Evolutionary conservation across 352 stramenopile species (phyloP).

Genomic region (Plasmopara viticola): DNA sequence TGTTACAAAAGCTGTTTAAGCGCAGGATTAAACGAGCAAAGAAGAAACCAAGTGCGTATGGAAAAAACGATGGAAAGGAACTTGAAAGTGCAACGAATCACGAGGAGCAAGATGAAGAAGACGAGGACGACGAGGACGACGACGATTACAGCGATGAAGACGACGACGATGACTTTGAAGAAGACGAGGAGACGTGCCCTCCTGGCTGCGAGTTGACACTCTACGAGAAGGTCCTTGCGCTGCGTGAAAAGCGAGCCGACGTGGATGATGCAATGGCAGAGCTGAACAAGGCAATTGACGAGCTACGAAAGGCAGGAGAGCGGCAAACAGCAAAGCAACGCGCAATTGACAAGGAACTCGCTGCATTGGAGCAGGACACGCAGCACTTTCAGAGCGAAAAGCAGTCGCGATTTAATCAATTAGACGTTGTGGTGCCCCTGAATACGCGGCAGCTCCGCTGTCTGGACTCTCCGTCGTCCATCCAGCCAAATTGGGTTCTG

Average conservation of each 20-base stretch:
- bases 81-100: conserved; percentile 36
- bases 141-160: conserved; percentile 80
- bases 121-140: conserved; percentile 70
- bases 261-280: conserved; percentile 87
- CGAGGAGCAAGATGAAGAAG: conserved; percentile 64
- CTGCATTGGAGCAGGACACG: conserved; percentile 83
- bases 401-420: conserved; percentile 86
- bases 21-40: conserved; percentile 90
- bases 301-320: conserved; percentile 84
- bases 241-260: conserved; percentile 89
- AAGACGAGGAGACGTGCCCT: conserved; percentile 89
- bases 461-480: conserved; percentile 27
- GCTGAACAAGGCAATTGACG: conserved; percentile 80
- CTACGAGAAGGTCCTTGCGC: conserved; percentile 89
- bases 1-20: conserved; percentile 88
- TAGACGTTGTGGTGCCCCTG: conserved; percentile 78
- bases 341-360: conserved; percentile 90
- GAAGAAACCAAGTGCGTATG: conserved; percentile 37
- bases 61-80: conserved; percentile 33
- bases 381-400: conserved; percentile 92
- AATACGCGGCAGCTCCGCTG: conserved; percentile 70
- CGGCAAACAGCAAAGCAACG: conserved; percentile 77
- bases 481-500: conserved; percentile 34
- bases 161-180: conserved; percentile 87
- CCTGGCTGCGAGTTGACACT: conserved; percentile 82